phyloP scores from a whole-genome alignment of 2,329 filamentous ascomycete species.

The Claviceps sp. region DNA sequence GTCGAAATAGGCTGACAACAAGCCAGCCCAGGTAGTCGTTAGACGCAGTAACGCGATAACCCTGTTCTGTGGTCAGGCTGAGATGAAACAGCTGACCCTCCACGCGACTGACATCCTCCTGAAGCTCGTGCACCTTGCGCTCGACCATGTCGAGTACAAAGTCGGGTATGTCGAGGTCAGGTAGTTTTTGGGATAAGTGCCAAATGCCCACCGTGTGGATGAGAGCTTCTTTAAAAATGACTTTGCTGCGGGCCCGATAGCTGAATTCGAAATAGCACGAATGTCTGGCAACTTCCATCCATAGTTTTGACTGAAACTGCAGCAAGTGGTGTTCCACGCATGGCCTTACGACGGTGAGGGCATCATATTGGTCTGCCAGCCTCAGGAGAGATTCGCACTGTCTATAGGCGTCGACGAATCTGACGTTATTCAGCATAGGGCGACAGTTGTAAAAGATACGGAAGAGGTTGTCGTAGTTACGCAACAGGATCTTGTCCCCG shows the following conservation, averaged over 20 bases:
- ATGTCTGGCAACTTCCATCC: conserved; percentile 95
- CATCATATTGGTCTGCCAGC: conserved; percentile 90
- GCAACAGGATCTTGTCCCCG: conserved; percentile 58
- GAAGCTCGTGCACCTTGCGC: conserved; percentile 86
- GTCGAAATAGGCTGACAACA: conserved; percentile 72
- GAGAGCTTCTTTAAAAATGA: conserved; percentile 76
- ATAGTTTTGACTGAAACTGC: conserved; percentile 79
- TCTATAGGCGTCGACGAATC: conserved; percentile 84
- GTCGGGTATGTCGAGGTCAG: conserved; percentile 60
- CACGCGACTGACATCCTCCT: conserved; percentile 65
- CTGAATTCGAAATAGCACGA: conserved; percentile 81
- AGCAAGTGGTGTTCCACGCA: conserved; percentile 88
- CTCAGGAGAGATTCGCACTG: conserved; percentile 84
- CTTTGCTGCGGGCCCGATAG: conserved; percentile 69
- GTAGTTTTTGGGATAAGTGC: conserved; percentile 66
- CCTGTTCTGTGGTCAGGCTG: conserved; percentile 61
- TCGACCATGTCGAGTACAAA: conserved; percentile 79
- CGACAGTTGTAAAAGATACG: conserved; percentile 92
- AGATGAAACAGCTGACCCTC: conserved; percentile 75
- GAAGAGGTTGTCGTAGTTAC: conserved; percentile 92
- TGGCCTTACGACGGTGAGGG: conserved; percentile 73
- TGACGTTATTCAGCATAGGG: conserved; percentile 67
- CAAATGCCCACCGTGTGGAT: conserved; percentile 93
- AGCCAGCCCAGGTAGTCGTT: conserved; percentile 85
- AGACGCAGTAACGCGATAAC: conserved; percentile 67